phyloP scores from a whole-genome alignment of 2,329 filamentous ascomycete genomes.

The Sphaerulina musiva region DNA sequence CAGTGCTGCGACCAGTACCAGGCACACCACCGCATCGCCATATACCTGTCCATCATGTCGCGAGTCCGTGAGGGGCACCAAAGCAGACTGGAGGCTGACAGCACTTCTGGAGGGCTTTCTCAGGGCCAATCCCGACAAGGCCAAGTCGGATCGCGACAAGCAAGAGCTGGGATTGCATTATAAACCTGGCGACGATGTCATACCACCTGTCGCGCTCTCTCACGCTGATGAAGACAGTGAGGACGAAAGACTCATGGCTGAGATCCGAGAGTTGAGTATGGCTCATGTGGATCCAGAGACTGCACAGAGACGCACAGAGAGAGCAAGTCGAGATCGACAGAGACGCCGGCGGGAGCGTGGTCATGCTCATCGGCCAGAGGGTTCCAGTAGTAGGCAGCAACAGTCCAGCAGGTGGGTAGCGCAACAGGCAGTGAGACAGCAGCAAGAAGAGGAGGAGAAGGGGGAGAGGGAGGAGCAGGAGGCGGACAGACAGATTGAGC shows the following conservation, averaged over 20 bases:
- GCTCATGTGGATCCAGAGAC: constrained; percentile 49
- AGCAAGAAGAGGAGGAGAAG: constrained; percentile 15
- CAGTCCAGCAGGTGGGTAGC: constrained; percentile 14
- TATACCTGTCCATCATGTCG: constrained; percentile 94
- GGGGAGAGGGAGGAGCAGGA: neutral
- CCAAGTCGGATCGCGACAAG: constrained; percentile 64
- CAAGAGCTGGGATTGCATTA: constrained; percentile 69
- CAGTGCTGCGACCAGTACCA: constrained; percentile 41
- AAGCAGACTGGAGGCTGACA: constrained; percentile 82
- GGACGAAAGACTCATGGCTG: constrained; percentile 63
- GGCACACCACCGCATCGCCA: constrained; percentile 40
- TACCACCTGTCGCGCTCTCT: constrained; percentile 56
- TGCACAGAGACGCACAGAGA: constrained; percentile 23
- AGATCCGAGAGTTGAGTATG: constrained; percentile 67
- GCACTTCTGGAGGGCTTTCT: constrained; percentile 87
- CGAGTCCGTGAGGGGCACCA: constrained; percentile 74
- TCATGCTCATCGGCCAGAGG: constrained; percentile 10
- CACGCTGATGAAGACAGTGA: constrained; percentile 49
- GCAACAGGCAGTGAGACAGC: constrained; percentile 15
- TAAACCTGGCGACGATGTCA: constrained; percentile 71
- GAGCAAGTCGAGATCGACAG: constrained; percentile 15
- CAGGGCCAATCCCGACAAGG: constrained; percentile 68
- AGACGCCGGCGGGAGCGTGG: constrained; percentile 15
- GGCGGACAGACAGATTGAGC: constrained; percentile 54
- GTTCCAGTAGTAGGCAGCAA: constrained; percentile 5